Evolutionary conservation across 495 filamentous ascomycete genomes (phyloP).

Genomic region (Tuber brumale): DNA sequence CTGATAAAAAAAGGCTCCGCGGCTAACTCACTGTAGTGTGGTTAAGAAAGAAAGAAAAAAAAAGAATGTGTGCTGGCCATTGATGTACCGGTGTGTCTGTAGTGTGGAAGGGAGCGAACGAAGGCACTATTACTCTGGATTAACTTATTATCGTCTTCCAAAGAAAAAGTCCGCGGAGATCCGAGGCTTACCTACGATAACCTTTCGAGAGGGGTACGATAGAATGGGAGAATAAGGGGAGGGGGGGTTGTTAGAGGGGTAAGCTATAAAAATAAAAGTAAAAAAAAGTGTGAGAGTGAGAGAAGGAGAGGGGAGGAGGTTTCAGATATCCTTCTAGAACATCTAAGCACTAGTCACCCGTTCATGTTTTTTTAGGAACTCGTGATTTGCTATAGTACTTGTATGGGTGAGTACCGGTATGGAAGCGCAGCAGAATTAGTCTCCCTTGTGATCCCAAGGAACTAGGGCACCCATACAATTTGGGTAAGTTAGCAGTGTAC

Average conservation of each 20-base stretch:
- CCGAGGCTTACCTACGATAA: not conserved
- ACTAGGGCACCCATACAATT: not conserved
- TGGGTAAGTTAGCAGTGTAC: not conserved
- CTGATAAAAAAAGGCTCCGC: not conserved
- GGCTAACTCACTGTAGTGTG: not conserved
- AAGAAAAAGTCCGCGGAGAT: not conserved
- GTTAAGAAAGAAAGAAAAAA: not conserved
- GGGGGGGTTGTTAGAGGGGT: not conserved
- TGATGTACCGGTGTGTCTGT: not conserved
- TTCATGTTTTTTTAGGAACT: not conserved
- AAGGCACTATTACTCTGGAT: not conserved
- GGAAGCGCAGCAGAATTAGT: not conserved
- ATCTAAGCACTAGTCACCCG: not conserved
- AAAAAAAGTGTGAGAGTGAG: not conserved
- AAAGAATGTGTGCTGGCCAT: not conserved
- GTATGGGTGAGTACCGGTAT: not conserved
- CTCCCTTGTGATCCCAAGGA: not conserved
- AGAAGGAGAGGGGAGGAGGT: not conserved
- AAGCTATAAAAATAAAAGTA: not conserved
- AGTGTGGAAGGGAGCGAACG: not conserved
- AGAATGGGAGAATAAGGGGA: not conserved
- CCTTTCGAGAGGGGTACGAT: not conserved
- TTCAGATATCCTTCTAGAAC: slow-evolving; percentile 3
- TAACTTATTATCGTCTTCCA: not conserved
- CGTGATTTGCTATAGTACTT: not conserved